Evolutionary conservation across 306 rosid genomes (phyloP), one percentile per base, ranked within the genome.

Genomic region (Castanopsis chinensis): DNA sequence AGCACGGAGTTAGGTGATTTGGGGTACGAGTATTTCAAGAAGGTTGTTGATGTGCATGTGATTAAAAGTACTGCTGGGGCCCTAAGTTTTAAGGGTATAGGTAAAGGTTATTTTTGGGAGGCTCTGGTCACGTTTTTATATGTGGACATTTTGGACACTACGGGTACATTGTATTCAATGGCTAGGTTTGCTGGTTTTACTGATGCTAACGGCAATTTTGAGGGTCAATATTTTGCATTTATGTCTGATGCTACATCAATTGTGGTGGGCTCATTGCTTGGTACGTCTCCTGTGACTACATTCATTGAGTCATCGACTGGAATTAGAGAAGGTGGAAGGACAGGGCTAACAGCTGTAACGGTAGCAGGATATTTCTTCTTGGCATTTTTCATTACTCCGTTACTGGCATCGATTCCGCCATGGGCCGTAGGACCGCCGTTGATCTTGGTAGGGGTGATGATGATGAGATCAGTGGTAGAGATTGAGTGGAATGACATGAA

Each of bases 371-470:
- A 90, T 59, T 96, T 96, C 75, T 77, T 96, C 0, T 4, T 89
- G 63, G 93, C 99, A 8, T 85, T 96, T 19, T 96, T 96, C 83
- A 88, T 96, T 56, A 96, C 99, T 74, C 99, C 99, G 83, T 57
- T 96, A 78, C 21, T 96, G 88, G 99, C 99, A 21, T 93, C 99
- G n/a, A 96, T 96, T 45, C 99, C 99, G 21, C 90, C 97, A 4
- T 96, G 99, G 99, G 99, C 99, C 71, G 97, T 96, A 78, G 99
- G 99, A 5, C 98, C 99, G 28, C 99, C 99, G 78, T 56, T 96
- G 91, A 93, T 96, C 28, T 51, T 96, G 71, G 99, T 96, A 18
- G 99, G 99, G 3, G 99, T 96, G 35, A n/a, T 96, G 87, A 96
- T 96, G 99, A 96, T 96, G 98, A 91, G 84, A 43, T 88, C 99